These are phyloP conservation scores for Peronospora farinosa DNA, from an alignment of 352 stramenopile species.

Conservation along the genomic window DNA sequence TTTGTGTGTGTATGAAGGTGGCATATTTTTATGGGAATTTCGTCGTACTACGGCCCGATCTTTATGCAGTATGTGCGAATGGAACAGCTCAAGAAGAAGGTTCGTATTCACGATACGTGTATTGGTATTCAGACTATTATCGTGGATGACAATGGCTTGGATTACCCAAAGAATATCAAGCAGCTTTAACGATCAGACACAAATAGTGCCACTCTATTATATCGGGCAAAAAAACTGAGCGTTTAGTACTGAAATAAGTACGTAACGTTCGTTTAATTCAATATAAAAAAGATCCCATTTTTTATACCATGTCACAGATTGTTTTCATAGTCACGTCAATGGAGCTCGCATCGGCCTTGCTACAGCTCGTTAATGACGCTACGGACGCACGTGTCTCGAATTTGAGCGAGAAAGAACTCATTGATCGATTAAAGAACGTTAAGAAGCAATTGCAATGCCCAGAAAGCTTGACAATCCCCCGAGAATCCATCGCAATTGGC, in stretches of 20 bases:
- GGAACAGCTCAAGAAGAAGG: conserved; percentile 65
- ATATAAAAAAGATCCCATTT: not conserved
- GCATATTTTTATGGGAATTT: conserved; percentile 80
- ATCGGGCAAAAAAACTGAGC: not conserved
- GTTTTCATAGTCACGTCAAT: conserved; percentile 9
- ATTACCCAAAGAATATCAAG: conserved; percentile 29
- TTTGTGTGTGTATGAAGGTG: conserved; percentile 35
- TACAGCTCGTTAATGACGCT: conserved; percentile 18
- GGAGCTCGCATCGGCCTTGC: conserved; percentile 13
- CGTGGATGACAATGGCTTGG: conserved; percentile 26
- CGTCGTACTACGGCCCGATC: conserved; percentile 67
- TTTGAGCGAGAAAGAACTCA: conserved; percentile 17
- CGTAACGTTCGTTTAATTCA: no score
- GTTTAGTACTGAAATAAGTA: no score
- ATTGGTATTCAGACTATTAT: conserved; percentile 68
- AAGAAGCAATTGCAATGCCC: conserved; percentile 14
- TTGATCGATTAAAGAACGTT: conserved; percentile 8
- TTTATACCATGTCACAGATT: not conserved
- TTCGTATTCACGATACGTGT: conserved; percentile 39
- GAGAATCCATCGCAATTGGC: conserved; percentile 9
- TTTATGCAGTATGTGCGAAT: conserved; percentile 86
- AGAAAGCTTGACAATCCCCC: conserved; percentile 1
- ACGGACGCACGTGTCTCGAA: conserved; percentile 5
- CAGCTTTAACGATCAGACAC: conserved; percentile 20
- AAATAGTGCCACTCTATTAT: conserved; percentile 4